phyloP scores from a whole-genome alignment of 495 filamentous ascomycete genomes.

The Cenococcum geophilum region DNA sequence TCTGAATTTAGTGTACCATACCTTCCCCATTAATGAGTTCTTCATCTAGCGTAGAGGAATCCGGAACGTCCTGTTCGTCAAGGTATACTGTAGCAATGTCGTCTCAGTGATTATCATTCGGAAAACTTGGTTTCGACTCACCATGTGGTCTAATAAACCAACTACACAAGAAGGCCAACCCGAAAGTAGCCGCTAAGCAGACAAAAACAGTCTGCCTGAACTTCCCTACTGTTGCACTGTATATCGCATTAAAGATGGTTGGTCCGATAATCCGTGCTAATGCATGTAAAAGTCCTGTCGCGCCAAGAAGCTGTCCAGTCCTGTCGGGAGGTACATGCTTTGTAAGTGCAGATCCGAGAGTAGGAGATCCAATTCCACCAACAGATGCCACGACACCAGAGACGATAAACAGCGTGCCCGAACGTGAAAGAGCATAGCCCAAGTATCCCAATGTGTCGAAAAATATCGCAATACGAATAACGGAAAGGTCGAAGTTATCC shows the following conservation, averaged over 20 bases:
- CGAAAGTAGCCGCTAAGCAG: slow-evolving; percentile 60
- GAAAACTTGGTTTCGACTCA: slow-evolving; percentile 40
- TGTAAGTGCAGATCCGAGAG: slow-evolving; percentile 72
- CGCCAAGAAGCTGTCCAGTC: slow-evolving; percentile 80
- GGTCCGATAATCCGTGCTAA: slow-evolving; percentile 73
- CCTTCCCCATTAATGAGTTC: background rate
- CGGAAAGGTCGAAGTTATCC: slow-evolving; percentile 65
- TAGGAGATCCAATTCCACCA: slow-evolving; percentile 79
- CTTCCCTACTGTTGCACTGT: slow-evolving; percentile 68
- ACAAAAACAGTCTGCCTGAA: slow-evolving; percentile 81
- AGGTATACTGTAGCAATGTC: background rate
- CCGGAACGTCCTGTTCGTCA: background rate
- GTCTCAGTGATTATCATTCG: background rate
- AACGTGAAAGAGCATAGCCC: slow-evolving; percentile 61
- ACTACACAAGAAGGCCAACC: slow-evolving; percentile 55
- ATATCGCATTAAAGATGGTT: slow-evolving; percentile 75
- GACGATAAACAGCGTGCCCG: slow-evolving; percentile 51
- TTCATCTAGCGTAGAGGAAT: background rate
- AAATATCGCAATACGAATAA: slow-evolving; percentile 70
- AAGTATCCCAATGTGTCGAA: slow-evolving; percentile 72
- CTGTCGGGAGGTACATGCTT: slow-evolving; percentile 82
- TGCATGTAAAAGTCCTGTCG: slow-evolving; percentile 78
- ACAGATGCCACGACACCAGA: slow-evolving; percentile 66
- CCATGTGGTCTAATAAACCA: slow-evolving; percentile 67
- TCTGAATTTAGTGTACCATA: background rate